These are phyloP conservation scores for Coniella vitis DNA, from an alignment of 2,329 filamentous ascomycete genomes.

Conservation along the genomic window DNA sequence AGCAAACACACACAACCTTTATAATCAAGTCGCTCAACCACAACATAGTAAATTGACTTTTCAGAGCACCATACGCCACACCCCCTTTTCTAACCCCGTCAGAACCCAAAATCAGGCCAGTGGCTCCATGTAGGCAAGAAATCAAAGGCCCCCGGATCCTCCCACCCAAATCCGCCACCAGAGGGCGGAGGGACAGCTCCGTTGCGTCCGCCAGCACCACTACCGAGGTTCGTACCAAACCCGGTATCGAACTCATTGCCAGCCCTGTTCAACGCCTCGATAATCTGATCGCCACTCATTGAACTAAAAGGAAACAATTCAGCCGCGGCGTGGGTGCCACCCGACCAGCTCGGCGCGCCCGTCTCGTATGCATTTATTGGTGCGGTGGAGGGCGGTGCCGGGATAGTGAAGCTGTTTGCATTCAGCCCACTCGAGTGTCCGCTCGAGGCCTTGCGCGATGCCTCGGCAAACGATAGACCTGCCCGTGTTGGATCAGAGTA, in stretches of 20 bases:
- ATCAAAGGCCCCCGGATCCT: conserved; percentile 52
- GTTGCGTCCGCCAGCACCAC: conserved; percentile 43
- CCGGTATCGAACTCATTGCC: conserved; percentile 51
- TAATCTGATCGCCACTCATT: conserved; percentile 64
- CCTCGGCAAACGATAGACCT: not conserved
- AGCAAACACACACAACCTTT: too few species aligned
- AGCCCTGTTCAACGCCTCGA: conserved; percentile 57
- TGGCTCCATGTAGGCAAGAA: conserved; percentile 45
- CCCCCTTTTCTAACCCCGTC: not conserved
- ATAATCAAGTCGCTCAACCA: too few species aligned
- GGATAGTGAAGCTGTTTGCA: conserved; percentile 13
- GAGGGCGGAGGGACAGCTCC: too few species aligned
- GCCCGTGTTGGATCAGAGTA: not conserved
- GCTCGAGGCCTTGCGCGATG: not conserved
- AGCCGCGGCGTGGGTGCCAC: conserved; percentile 16
- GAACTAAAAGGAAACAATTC: conserved; percentile 56
- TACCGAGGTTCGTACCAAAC: conserved; percentile 41
- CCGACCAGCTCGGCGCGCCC: conserved; percentile 21
- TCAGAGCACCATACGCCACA: too few species aligned
- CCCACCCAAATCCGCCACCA: conserved; percentile 39
- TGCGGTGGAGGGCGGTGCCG: conserved; percentile 16
- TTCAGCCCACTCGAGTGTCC: not conserved
- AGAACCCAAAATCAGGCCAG: conserved; percentile 33
- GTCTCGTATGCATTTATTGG: conserved; percentile 19
- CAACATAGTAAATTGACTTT: too few species aligned